These are phyloP conservation scores for Mycosphaerella sp. DNA, from an alignment of 2,329 filamentous ascomycete species.

Conservation along the genomic window DNA sequence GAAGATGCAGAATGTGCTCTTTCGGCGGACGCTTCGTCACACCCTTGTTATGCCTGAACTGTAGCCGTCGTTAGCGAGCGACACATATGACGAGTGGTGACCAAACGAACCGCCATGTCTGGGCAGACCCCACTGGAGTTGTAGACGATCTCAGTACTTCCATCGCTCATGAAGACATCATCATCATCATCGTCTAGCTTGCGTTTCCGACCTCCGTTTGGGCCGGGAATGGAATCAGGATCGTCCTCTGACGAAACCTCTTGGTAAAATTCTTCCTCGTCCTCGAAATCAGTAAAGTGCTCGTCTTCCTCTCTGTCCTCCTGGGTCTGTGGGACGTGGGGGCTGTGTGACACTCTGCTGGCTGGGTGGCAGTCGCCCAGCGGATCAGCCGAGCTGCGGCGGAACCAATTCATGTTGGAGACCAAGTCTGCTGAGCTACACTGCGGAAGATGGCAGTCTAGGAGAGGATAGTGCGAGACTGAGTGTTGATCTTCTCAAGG, in stretches of 20 bases:
- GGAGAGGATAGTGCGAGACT: no score
- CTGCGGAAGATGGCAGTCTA: no score
- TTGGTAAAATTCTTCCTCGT: not conserved
- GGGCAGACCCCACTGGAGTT: not conserved
- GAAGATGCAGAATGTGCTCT: constrained; percentile 2
- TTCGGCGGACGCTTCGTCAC: not conserved
- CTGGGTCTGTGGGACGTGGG: not conserved
- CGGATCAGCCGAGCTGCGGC: not conserved
- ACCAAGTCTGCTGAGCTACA: no score
- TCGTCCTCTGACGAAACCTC: not conserved
- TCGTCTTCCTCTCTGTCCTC: not conserved
- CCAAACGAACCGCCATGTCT: not conserved
- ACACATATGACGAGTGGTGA: not conserved
- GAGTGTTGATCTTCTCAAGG: no score
- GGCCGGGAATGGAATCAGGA: not conserved
- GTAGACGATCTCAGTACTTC: not conserved
- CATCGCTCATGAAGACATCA: not conserved
- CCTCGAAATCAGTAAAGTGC: not conserved
- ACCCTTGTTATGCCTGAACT: not conserved
- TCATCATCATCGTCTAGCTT: not conserved
- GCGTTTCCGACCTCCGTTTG: not conserved
- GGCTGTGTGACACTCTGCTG: no score
- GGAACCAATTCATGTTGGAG: not conserved
- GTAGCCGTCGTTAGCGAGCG: not conserved
- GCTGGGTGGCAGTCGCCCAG: no score